Evolutionary conservation across 345 rosid genomes (phyloP).

Genomic region (Salix arbutifolia): DNA sequence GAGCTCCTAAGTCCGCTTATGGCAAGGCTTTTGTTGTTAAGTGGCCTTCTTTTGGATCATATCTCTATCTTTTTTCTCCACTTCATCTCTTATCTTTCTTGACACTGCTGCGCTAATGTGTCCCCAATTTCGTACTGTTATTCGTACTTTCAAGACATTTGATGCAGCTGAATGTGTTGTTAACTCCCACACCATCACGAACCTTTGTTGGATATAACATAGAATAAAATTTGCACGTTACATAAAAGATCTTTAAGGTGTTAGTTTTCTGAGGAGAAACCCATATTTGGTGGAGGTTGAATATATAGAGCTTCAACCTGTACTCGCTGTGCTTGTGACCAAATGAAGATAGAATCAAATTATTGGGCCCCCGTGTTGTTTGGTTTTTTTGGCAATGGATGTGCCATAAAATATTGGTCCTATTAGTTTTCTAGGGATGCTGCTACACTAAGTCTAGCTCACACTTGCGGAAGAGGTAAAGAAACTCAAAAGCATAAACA

Average conservation of each 20-base stretch:
- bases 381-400: background rate
- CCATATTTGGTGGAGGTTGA: too few species aligned
- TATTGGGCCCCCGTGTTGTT: background rate
- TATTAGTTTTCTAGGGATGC: background rate
- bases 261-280: background rate
- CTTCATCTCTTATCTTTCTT: background rate
- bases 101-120: constrained; percentile 14
- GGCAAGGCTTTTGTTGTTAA: constrained; percentile 16
- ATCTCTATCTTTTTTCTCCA: background rate
- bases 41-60: constrained; percentile 14
- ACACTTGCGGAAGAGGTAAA: background rate
- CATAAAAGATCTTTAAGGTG: background rate
- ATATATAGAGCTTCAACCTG: too few species aligned
- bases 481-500: background rate
- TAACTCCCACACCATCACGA: constrained; percentile 19
- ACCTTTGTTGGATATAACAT: constrained; percentile 11
- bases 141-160: background rate
- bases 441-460: background rate
- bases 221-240: constrained; percentile 24
- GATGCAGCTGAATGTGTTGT: constrained; percentile 31
- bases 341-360: background rate
- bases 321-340: background rate
- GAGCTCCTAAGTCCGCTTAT: constrained; percentile 1
- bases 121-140: background rate
- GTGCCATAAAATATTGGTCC: too few species aligned